Percentiles rank a stretch among this genome's conserved stretches.
phyloP scores from a whole-genome alignment of 192 early-diverging fungal genomes.

The Coemansia sp. region DNA sequence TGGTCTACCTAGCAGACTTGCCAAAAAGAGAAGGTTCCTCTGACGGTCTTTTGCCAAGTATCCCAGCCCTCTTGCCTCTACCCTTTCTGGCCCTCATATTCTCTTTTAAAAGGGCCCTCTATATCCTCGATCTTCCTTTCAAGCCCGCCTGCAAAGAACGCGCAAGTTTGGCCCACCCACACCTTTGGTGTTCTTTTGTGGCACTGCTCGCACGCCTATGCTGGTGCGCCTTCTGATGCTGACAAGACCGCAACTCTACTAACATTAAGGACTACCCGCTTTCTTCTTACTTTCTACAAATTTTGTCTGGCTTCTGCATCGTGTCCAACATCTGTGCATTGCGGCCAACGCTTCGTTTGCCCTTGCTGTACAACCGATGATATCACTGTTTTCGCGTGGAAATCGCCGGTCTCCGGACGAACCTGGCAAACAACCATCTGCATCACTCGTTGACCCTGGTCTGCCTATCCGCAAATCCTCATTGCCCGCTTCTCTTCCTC shows the following conservation, averaged over 20 bases:
- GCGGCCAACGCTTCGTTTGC: constrained; percentile 4
- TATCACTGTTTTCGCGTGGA: constrained; percentile 39
- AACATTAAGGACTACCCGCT: not conserved
- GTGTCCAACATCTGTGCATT: not conserved
- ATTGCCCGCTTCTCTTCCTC: not conserved
- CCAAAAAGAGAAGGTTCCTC: not conserved
- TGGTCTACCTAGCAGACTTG: not conserved
- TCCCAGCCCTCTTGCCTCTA: not conserved
- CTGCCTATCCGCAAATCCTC: constrained; percentile 22
- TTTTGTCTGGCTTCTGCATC: not conserved
- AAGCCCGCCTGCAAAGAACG: not conserved
- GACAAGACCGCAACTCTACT: not conserved
- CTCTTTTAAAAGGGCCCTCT: not conserved
- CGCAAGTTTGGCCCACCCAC: not conserved
- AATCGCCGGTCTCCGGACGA: constrained; percentile 19
- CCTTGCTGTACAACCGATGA: constrained; percentile 15
- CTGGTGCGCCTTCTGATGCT: not conserved
- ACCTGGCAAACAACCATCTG: not conserved
- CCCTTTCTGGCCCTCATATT: not conserved
- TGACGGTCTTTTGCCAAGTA: constrained; percentile 5
- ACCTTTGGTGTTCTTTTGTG: not conserved
- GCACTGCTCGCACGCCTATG: not conserved
- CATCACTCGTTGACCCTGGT: not conserved
- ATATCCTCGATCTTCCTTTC: not conserved
- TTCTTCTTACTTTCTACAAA: not conserved